Conservation (phyloP, 768 basidiomycete genomes). For the Mycena amicta region DNA sequence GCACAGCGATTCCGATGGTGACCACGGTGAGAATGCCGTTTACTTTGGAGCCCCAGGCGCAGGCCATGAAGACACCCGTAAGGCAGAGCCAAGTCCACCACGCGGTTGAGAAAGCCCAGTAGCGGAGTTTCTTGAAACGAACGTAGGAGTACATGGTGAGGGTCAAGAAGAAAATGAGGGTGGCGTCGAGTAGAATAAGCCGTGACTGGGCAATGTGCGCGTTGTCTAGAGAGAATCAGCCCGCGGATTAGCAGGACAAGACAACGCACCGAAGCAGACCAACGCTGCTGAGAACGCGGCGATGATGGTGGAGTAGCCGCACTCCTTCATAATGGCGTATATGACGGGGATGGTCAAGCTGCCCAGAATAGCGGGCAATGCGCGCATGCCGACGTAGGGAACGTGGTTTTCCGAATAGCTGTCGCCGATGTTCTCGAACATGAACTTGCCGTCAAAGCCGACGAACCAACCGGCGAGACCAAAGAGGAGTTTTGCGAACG, state of each 20-base stretch:
- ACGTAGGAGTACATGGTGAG: conserved; percentile 92
- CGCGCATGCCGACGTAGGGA: conserved; percentile 92
- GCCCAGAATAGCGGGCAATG: conserved; percentile 88
- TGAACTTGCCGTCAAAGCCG: conserved; percentile 92
- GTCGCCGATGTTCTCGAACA: conserved; percentile 95
- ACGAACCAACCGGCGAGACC: conserved; percentile 95
- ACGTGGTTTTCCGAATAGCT: conserved; percentile 85
- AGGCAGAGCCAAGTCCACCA: conserved; percentile 96
- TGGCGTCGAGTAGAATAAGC: conserved; percentile 92
- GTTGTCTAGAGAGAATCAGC: conserved; percentile 63
- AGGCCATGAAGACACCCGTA: conserved; percentile 93
- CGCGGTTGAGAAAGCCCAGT: conserved; percentile 79
- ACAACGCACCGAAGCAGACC: conserved; percentile 79
- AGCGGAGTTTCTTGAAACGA: conserved; percentile 92
- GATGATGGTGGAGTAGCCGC: conserved; percentile 90
- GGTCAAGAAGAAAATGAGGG: conserved; percentile 93
- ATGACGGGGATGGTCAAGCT: conserved; percentile 89
- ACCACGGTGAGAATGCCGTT: conserved; percentile 92
- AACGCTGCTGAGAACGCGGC: conserved; percentile 87
- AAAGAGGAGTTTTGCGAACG: conserved; percentile 93
- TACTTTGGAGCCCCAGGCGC: conserved; percentile 97
- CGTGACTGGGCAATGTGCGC: conserved; percentile 96
- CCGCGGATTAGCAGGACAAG: not conserved
- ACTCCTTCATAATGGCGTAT: conserved; percentile 97
- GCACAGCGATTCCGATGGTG: conserved; percentile 87